These are phyloP conservation scores for Hordeum vulgare DNA, from an alignment of 176 grass and related monocot species.

Conservation along the genomic window DNA sequence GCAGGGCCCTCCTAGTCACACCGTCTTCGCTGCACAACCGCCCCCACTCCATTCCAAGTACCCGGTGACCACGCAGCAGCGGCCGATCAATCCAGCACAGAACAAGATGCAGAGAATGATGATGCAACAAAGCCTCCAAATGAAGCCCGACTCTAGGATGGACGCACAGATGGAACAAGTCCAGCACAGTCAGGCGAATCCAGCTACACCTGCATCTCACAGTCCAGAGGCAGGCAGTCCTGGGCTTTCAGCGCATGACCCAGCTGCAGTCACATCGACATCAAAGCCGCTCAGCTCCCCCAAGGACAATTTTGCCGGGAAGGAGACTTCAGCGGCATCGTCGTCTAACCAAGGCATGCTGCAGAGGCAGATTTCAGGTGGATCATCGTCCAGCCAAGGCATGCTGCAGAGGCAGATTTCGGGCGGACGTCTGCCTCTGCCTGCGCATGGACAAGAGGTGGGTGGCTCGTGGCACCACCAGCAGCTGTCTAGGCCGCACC, in stretches of 20 bases:
- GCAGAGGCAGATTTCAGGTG: conserved; percentile 36
- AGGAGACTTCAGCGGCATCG: conserved; percentile 26
- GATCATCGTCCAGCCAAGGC: conserved; percentile 28
- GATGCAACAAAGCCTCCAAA: conserved; percentile 42
- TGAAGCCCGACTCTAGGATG: conserved; percentile 32
- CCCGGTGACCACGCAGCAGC: conserved; percentile 19
- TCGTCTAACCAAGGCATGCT: conserved; percentile 33
- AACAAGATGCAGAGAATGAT: conserved; percentile 32
- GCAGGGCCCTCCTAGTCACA: conserved; percentile 40
- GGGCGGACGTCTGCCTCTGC: not conserved
- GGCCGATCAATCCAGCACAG: conserved; percentile 37
- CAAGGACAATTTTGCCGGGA: conserved; percentile 34
- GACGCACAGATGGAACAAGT: conserved; percentile 22
- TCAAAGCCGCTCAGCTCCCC: conserved; percentile 17
- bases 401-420: conserved; percentile 32
- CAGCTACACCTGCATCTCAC: conserved; percentile 22
- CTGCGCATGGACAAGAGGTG: not conserved
- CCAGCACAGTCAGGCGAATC: conserved; percentile 35
- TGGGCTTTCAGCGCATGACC: conserved; percentile 21
- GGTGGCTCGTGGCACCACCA: not conserved
- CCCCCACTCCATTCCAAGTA: conserved; percentile 24
- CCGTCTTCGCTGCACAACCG: conserved; percentile 28
- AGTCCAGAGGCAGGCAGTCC: conserved; percentile 32
- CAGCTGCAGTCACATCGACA: conserved; percentile 3
- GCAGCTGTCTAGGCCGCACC: not conserved